Base-by-base conservation (phyloP, 2,329 filamentous ascomycete species). In the Immersiporthe knoxdaviesiana region DNA sequence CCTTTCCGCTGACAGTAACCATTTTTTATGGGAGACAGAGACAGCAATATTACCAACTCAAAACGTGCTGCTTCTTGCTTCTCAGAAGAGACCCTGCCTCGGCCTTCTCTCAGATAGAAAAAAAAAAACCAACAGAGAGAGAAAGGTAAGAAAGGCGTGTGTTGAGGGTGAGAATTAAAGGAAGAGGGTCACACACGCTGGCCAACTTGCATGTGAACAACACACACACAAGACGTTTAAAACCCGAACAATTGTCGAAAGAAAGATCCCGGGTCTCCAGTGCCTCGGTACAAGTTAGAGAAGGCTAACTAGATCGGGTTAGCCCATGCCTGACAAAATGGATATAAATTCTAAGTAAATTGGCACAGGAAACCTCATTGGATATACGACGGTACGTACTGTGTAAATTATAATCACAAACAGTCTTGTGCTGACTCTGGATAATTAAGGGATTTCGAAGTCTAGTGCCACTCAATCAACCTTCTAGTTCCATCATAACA, bases 1-100 rank as follows among this genome's bases (percentile, higher is more conserved):
- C 58, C 63, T 70, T 70, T 68, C 75, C 77, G 54, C 74, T 73
- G 68, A 77, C 72, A 11, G 73, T 71, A 50, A 76, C 73, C 76
- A 78, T 78, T n/a, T 21, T n/a, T n/a, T 47, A 7, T 47, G 16
- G 41, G 3, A 1, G 4, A 44, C 14, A 18, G 3, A 1, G 4
- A 44, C 14, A 18, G 5, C 41, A 44, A 44, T 44, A 47, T 5
- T 10, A 21, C 6, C 18, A 18, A 47, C 21, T n/a, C 21, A 8
- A n/a, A n/a, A 47, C 7, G 18, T 47, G 44, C 16, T 47, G 44
- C 8, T 47, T 10, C 21, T 44, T 44, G 41, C 41, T 47, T 11
- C 44, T 47, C 6, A 11, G 18, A 47, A 6, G 35, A 35, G 21
- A 47, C 41, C 16, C 18, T 21, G 7, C 7, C 6, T 2, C n/a